phyloP scores from a whole-genome alignment of 2,329 filamentous ascomycete species.

The Fusarium kyushuense region DNA sequence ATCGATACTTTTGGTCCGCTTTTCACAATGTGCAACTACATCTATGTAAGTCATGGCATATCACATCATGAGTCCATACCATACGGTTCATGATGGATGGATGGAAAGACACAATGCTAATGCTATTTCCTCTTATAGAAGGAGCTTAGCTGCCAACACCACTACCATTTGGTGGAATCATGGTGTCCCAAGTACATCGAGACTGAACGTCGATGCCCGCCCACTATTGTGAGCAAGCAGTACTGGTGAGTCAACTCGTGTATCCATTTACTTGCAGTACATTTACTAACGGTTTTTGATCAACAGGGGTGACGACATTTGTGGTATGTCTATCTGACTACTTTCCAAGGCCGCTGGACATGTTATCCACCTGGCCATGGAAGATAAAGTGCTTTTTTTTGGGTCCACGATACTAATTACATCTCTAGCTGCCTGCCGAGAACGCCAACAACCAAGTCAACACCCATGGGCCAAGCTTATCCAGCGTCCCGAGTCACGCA shows the following conservation, averaged over 20 bases:
- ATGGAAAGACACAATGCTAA: constrained; percentile 26
- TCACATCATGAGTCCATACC: background rate
- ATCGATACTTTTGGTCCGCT: constrained; percentile 2
- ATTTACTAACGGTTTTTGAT: constrained; percentile 42
- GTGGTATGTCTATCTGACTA: constrained; percentile 52
- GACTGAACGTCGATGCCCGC: constrained; percentile 58
- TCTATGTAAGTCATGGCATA: constrained; percentile 55
- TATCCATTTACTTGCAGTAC: constrained; percentile 3
- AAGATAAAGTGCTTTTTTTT: constrained; percentile 8
- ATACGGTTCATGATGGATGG: background rate
- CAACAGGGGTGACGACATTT: constrained; percentile 59
- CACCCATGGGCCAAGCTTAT: constrained; percentile 56
- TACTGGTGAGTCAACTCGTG: constrained; percentile 55
- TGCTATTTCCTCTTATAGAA: constrained; percentile 52
- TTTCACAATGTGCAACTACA: constrained; percentile 63
- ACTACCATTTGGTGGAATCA: constrained; percentile 63
- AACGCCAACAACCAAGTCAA: constrained; percentile 55
- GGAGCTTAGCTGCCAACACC: constrained; percentile 63
- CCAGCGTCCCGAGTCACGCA: constrained; percentile 50
- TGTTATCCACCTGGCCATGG: constrained; percentile 9
- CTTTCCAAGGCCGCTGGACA: constrained; percentile 13
- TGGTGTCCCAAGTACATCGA: constrained; percentile 61
- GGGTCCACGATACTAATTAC: constrained; percentile 37
- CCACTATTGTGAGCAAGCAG: constrained; percentile 59
- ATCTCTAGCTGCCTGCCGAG: constrained; percentile 54